Conservation (phyloP, 805 yeast genomes). For the Metschnikowia hibisci region DNA sequence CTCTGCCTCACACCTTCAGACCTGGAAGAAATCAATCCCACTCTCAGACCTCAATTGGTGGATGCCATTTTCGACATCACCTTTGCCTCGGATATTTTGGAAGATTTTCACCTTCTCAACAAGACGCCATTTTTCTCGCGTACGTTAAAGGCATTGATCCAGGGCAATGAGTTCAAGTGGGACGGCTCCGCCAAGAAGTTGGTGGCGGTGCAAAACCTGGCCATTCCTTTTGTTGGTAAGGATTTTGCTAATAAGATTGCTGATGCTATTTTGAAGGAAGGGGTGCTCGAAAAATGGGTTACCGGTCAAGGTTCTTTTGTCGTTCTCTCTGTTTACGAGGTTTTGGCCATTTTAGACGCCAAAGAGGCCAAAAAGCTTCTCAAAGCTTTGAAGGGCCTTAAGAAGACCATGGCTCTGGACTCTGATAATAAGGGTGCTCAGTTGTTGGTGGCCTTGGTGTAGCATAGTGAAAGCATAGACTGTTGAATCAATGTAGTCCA, state of each 20-base stretch:
- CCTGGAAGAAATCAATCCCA: conserved; percentile 35
- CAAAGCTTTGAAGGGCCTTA: conserved; percentile 50
- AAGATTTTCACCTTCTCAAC: conserved; percentile 63
- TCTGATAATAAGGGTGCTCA: conserved; percentile 62
- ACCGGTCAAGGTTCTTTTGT: conserved; percentile 69
- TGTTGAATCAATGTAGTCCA: background rate
- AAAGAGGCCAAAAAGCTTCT: conserved; percentile 45
- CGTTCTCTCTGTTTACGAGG: conserved; percentile 74
- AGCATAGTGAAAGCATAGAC: conserved; percentile 2
- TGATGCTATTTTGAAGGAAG: conserved; percentile 48
- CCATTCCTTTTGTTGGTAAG: conserved; percentile 49
- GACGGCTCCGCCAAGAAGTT: conserved; percentile 46
- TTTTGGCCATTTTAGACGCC: conserved; percentile 40
- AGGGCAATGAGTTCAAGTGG: conserved; percentile 79
- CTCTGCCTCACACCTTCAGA: conserved; percentile 56
- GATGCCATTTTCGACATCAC: conserved; percentile 52
- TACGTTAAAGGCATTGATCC: conserved; percentile 69
- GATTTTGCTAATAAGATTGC: conserved; percentile 55
- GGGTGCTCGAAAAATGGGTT: conserved; percentile 59
- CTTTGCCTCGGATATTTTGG: conserved; percentile 61
- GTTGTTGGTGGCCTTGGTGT: conserved; percentile 26
- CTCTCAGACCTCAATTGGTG: conserved; percentile 46
- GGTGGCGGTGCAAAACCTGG: conserved; percentile 29
- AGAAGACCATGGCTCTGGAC: conserved; percentile 42
- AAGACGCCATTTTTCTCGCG: conserved; percentile 69